Evolutionary conservation across 768 basidiomycete genomes (phyloP).

Genomic region (Lentinula detonsa): DNA sequence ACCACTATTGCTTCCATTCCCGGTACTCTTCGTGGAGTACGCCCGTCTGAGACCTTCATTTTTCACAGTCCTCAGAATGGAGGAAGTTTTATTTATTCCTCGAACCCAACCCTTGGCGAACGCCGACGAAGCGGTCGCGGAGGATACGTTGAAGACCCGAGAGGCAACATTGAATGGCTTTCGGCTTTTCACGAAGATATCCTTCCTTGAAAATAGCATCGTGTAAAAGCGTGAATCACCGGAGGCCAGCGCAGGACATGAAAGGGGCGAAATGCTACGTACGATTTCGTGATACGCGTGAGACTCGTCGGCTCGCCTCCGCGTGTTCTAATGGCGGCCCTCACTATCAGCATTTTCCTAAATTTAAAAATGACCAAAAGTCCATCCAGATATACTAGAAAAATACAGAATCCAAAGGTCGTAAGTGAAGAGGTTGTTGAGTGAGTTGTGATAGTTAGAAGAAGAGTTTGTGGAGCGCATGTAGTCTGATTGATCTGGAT

Average conservation of each 20-base stretch:
- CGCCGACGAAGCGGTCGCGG: slow-evolving; percentile 39
- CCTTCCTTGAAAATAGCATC: slow-evolving; percentile 41
- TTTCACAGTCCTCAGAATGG: slow-evolving; percentile 39
- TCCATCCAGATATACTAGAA: not conserved
- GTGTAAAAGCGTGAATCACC: not conserved
- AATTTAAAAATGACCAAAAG: not conserved
- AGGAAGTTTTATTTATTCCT: slow-evolving; percentile 47
- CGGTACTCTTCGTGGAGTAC: slow-evolving; percentile 32
- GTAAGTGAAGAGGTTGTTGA: not conserved
- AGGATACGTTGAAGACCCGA: slow-evolving; percentile 45
- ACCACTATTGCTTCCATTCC: slow-evolving; percentile 14
- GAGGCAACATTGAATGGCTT: slow-evolving; percentile 55
- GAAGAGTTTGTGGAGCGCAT: not conserved
- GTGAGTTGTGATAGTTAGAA: not conserved
- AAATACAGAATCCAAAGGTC: not conserved
- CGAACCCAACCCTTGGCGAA: slow-evolving; percentile 48
- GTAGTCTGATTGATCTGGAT: too few relatives aligned
- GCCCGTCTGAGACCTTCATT: slow-evolving; percentile 26
- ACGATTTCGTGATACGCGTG: slow-evolving; percentile 5
- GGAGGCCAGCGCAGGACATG: not conserved
- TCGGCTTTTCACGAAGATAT: slow-evolving; percentile 44
- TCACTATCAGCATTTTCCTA: not conserved
- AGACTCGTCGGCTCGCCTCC: not conserved
- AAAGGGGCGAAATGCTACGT: slow-evolving; percentile 2
- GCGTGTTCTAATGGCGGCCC: not conserved